These are phyloP conservation scores for Coemansia sp. DNA, from an alignment of 192 early-diverging fungal species.

Conservation along the genomic window DNA sequence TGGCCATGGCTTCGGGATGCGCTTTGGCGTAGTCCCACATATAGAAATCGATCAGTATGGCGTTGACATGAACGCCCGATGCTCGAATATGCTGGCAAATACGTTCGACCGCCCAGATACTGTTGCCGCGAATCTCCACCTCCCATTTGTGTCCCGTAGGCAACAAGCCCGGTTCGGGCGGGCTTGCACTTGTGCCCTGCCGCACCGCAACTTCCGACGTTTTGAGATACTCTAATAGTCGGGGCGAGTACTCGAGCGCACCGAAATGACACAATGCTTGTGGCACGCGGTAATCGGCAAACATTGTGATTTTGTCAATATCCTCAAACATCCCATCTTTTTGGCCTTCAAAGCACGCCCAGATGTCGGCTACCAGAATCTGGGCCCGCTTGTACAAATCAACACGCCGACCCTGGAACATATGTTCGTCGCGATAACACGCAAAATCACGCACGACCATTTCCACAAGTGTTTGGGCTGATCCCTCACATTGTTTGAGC, in stretches of 20 bases:
- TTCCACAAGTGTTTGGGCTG: conserved; percentile 59
- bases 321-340: conserved; percentile 64
- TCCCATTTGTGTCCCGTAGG: conserved; percentile 64
- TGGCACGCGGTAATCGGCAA: conserved; percentile 85
- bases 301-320: conserved; percentile 83
- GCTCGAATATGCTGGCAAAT: conserved; percentile 25
- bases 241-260: conserved; percentile 64
- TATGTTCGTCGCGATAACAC: conserved; percentile 67
- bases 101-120: conserved; percentile 78
- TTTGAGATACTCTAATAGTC: conserved; percentile 52
- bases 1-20: conserved; percentile 55
- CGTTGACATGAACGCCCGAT: conserved; percentile 56
- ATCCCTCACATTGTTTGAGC: conserved; percentile 53
- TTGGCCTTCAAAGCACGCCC: conserved; percentile 81
- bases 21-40: conserved; percentile 85
- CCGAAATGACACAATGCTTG: conserved; percentile 73
- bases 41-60: conserved; percentile 84
- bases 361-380: conserved; percentile 82
- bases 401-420: conserved; percentile 58
- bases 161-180: conserved; percentile 32
- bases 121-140: conserved; percentile 78
- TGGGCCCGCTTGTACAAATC: conserved; percentile 78
- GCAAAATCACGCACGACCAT: conserved; percentile 60
- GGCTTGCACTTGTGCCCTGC: neutral
- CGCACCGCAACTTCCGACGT: conserved; percentile 16